Conservation (phyloP, 2,329 filamentous ascomycete species). For the Juglanconis sp. region DNA sequence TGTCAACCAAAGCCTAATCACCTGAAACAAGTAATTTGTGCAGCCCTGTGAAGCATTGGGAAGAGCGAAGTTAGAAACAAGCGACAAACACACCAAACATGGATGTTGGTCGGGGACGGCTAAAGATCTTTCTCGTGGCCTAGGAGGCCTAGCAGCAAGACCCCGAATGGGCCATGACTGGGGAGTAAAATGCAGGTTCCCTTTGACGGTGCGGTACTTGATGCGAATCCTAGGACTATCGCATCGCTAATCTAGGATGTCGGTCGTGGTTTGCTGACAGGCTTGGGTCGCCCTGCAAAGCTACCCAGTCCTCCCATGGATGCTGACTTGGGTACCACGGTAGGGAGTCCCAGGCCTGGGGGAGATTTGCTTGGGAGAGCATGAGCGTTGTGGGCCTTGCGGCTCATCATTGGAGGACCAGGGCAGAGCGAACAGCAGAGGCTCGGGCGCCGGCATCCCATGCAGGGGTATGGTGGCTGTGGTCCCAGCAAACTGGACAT, state of each 20-base stretch:
- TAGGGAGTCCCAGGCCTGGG: background rate
- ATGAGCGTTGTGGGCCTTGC: background rate
- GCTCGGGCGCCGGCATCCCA: background rate
- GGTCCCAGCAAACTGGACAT: conserved; percentile 4
- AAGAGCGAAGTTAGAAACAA: background rate
- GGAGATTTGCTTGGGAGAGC: background rate
- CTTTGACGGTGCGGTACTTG: background rate
- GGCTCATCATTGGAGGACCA: conserved; percentile 6
- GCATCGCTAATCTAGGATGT: background rate
- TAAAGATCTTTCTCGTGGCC: background rate
- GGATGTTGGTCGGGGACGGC: background rate
- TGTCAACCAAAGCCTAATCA: conserved; percentile 11
- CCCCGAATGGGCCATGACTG: background rate
- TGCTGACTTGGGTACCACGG: background rate
- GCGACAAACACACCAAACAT: background rate
- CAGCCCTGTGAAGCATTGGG: conserved; percentile 13
- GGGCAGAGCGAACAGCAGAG: too few relatives aligned
- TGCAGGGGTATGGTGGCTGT: background rate
- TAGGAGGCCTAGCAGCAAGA: background rate
- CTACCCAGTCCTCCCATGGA: background rate
- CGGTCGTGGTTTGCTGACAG: background rate
- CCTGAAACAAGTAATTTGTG: conserved; percentile 23
- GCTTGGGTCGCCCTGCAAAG: conserved; percentile 7
- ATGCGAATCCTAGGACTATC: background rate
- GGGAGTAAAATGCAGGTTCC: background rate